Percentiles rank a stretch among this genome's conserved stretches.
These are phyloP conservation scores for Sedum album DNA, from an alignment of 164 flowering plant genomes.

Conservation along the genomic window DNA sequence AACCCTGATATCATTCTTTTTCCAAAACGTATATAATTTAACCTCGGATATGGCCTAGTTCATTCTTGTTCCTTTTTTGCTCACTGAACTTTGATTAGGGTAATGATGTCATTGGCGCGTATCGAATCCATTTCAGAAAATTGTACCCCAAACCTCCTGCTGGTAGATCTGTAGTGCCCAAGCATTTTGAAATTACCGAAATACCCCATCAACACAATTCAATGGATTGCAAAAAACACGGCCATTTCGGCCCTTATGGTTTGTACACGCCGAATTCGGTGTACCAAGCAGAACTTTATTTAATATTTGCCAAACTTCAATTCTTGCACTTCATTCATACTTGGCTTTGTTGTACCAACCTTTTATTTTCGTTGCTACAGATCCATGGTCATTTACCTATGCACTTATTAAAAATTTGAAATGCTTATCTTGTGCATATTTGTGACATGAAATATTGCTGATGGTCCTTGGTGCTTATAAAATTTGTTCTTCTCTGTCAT, in stretches of 20 bases:
- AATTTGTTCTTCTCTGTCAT: conserved; percentile 4
- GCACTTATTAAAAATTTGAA: not conserved
- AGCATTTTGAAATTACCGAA: too few species aligned
- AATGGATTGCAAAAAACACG: too few species aligned
- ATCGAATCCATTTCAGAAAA: too few species aligned
- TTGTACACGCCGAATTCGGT: too few species aligned
- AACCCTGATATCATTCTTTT: not conserved
- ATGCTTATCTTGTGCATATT: not conserved
- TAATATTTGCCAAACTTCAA: not conserved
- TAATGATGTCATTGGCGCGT: too few species aligned
- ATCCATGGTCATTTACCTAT: not conserved
- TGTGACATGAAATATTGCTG: not conserved
- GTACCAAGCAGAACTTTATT: not conserved
- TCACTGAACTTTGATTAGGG: too few species aligned
- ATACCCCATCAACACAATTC: too few species aligned
- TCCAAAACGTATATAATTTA: too few species aligned
- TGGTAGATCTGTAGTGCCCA: too few species aligned
- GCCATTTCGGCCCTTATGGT: too few species aligned
- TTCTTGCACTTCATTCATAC: not conserved
- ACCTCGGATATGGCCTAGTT: not conserved
- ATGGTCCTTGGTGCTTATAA: not conserved
- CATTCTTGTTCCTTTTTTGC: not conserved
- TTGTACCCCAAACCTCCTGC: too few species aligned
- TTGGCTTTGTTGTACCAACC: not conserved
- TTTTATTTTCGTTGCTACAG: too few species aligned